A percentile compares a stretch with the other conserved stretches of the same genome.
Evolutionary conservation across 164 flowering plant genomes (phyloP).

Genomic region (Tetrastigma voinierianum): DNA sequence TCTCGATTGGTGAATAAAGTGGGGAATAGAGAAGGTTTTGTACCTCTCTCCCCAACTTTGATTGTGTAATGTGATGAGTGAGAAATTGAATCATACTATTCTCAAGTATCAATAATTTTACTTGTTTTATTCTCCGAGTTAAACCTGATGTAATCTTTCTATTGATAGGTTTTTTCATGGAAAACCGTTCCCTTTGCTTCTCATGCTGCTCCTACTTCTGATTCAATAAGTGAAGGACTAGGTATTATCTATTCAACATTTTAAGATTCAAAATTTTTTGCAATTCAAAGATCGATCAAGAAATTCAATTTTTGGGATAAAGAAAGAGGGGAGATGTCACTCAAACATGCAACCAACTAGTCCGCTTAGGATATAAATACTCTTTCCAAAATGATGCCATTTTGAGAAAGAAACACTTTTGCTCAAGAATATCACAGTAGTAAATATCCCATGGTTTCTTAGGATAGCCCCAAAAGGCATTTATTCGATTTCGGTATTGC

Average conservation of each 20-base stretch:
- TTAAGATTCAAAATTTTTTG: constrained; percentile 72
- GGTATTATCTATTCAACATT: constrained; percentile 67
- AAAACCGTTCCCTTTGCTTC: constrained; percentile 58
- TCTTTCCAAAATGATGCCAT: too few relatives aligned
- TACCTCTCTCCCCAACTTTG: constrained; percentile 49
- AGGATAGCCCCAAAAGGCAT: too few relatives aligned
- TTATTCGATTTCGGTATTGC: too few relatives aligned
- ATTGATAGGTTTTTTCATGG: constrained; percentile 71
- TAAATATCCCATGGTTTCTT: too few relatives aligned
- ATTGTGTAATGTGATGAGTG: constrained; percentile 51
- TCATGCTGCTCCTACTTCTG: constrained; percentile 49
- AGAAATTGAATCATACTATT: not conserved
- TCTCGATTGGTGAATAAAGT: too few relatives aligned
- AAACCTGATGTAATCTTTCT: constrained; percentile 7
- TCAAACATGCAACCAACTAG: constrained; percentile 58
- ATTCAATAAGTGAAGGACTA: constrained; percentile 75
- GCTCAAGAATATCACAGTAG: too few relatives aligned
- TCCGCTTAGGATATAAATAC: too few relatives aligned
- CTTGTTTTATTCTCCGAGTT: not conserved
- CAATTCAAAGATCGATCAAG: constrained; percentile 72
- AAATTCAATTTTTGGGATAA: constrained; percentile 74
- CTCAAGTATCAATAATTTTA: too few relatives aligned
- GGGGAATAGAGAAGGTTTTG: too few relatives aligned
- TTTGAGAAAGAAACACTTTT: too few relatives aligned
- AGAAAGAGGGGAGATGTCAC: constrained; percentile 60